Evolutionary conservation across 352 stramenopile species (phyloP), one percentile per base, ranked within the genome.

Genomic region (Phytophthora sojae): DNA sequence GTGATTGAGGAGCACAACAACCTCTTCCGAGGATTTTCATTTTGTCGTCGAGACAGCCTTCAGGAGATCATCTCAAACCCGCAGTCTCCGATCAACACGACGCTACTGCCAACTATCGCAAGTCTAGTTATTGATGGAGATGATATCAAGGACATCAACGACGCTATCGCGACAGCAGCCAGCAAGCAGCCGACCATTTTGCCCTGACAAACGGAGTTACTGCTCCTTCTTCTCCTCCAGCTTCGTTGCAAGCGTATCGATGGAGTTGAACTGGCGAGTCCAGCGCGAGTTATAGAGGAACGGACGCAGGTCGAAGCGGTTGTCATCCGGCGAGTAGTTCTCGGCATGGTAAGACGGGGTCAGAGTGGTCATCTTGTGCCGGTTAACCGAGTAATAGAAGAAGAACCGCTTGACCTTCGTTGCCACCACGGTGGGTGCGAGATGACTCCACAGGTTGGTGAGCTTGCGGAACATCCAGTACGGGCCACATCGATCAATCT

Each of bases 291-390:
- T 98, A 83, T 99, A 99, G 23, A 99, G 83, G 83, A 99, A 99
- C 60, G 94, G 98, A 17, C 98, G 91, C 66, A 99, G 69, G 80
- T 99, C 98, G 79, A 99, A 99, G 44, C 95, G 95, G 87, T 99
- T 99, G 86, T 99, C 98, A 80, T 99, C 98, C 6, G 97, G 97
- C 35, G 93, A 99, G 81, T 99, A 99, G 76, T 95, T 97, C 79
- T 99, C 98, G 19, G 97, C 97, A 78, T 99, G 98, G 86, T 99
- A 99, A 35, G 96, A 96, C 42, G 97, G 98, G 54, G 98, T 99
- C 50, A 99, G 87, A 21, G 97, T 99, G 59, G 96, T 99, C 95
- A 99, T 99, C 81, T 99, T 99, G 89, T 99, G 98, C 25, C 98
- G 93, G 83, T 99, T 99, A 65, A 99, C 81, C 25, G 91, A 89